Evolutionary conservation across 352 stramenopile species (phyloP).

Genomic region (Pythium coloratum): DNA sequence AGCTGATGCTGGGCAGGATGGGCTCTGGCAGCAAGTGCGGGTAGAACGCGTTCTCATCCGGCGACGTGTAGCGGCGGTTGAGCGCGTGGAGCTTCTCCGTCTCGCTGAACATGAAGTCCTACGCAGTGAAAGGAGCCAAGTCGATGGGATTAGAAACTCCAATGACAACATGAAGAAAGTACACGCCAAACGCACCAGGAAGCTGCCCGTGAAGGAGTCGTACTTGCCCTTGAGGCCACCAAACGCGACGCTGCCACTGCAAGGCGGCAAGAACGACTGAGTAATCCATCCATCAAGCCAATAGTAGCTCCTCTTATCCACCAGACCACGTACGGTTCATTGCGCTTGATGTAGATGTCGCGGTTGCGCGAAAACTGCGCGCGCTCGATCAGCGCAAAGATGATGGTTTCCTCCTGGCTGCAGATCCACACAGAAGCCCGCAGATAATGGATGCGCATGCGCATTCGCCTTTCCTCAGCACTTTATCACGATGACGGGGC

Average conservation of each 20-base stretch:
- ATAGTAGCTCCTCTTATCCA: neutral
- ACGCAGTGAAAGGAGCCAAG: neutral
- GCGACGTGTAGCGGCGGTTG: constrained; percentile 96
- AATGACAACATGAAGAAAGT: neutral
- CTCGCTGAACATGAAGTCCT: constrained; percentile 98
- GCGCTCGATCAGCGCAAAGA: constrained; percentile 99
- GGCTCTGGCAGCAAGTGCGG: constrained; percentile 88
- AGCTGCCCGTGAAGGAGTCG: constrained; percentile 79
- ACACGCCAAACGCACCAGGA: constrained; percentile 40
- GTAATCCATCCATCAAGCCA: neutral
- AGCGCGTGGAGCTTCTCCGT: constrained; percentile 95
- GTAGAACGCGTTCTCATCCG: constrained; percentile 99
- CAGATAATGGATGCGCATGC: neutral
- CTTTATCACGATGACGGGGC: neutral
- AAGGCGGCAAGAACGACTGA: neutral
- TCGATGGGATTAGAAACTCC: neutral
- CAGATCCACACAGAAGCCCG: neutral
- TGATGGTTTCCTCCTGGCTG: constrained; percentile 98
- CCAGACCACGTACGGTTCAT: constrained; percentile 46
- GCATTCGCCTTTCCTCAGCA: neutral
- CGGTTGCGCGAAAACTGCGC: constrained; percentile 95
- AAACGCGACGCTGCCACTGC: constrained; percentile 69
- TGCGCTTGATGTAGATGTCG: constrained; percentile 93
- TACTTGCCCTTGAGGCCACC: constrained; percentile 85
- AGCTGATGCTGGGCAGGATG: constrained; percentile 92